Evolutionary conservation across 331 rosid genomes (phyloP).

Genomic region (Pyracantha coccinea): DNA sequence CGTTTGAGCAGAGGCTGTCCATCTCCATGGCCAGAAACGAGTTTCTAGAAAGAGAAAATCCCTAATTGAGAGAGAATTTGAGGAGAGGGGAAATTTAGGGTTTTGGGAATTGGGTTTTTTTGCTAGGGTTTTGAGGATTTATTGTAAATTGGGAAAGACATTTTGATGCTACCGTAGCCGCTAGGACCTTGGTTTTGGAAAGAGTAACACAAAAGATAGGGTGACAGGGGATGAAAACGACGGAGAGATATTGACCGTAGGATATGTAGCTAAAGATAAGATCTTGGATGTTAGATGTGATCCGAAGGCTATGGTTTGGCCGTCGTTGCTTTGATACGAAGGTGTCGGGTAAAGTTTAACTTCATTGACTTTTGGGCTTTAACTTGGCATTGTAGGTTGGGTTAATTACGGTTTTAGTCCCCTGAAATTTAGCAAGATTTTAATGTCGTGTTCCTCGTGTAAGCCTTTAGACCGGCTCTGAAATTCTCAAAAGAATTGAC

Average conservation of each 20-base stretch:
- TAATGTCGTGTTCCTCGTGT: neutral
- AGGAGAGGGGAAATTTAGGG: neutral
- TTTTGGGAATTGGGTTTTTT: constrained; percentile 14
- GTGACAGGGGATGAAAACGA: neutral
- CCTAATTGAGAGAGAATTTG: neutral
- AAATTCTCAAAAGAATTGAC: too few relatives aligned
- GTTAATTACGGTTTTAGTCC: neutral
- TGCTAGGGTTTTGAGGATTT: constrained; percentile 24
- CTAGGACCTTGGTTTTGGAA: neutral
- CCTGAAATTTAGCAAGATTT: neutral
- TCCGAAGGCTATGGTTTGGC: neutral
- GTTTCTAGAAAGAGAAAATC: neutral
- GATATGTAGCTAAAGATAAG: neutral
- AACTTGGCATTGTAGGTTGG: neutral
- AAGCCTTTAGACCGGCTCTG: neutral
- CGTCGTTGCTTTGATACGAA: neutral
- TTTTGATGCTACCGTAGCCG: neutral
- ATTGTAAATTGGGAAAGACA: neutral
- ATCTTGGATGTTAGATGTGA: neutral
- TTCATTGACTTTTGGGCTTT: neutral
- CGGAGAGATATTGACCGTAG: neutral
- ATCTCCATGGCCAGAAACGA: constrained; percentile 14
- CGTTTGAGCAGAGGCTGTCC: constrained; percentile 12
- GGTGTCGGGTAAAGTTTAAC: neutral
- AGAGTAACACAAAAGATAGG: neutral